Percentiles rank a stretch among this genome's conserved stretches.
phyloP scores from a whole-genome alignment of 345 rosid genomes.

The Pelargonium nanum region DNA sequence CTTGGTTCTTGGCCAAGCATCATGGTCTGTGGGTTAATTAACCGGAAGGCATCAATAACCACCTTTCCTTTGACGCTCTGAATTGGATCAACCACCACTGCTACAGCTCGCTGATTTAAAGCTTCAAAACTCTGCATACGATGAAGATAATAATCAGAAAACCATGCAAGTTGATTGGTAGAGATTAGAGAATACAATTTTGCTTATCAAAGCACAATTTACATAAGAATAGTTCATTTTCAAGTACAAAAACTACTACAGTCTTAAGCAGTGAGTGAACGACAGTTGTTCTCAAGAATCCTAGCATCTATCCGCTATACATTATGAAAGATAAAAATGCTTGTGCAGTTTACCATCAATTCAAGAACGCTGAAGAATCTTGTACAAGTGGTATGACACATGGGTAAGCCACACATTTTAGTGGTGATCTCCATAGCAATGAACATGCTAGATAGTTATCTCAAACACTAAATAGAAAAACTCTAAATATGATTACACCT shows the following conservation, averaged over 20 bases:
- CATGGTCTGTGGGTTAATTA: constrained; percentile 96
- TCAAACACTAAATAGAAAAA: not conserved
- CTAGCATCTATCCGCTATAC: not conserved
- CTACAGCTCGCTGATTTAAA: constrained; percentile 92
- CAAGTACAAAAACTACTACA: not conserved
- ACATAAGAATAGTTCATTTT: not conserved
- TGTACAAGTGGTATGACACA: not conserved
- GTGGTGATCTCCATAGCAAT: not conserved
- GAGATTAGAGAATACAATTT: not conserved
- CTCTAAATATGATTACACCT: not conserved
- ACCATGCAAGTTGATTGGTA: not conserved
- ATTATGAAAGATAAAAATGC: not conserved
- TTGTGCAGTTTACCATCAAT: not conserved
- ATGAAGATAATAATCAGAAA: constrained; percentile 2
- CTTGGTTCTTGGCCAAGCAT: constrained; percentile 99
- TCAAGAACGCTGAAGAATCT: not conserved
- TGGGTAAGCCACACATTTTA: not conserved
- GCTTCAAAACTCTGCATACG: constrained; percentile 92
- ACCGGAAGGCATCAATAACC: constrained; percentile 95
- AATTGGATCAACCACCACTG: constrained; percentile 98
- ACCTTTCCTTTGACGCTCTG: constrained; percentile 98
- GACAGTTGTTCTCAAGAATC: not conserved
- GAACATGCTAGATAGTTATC: too few relatives aligned
- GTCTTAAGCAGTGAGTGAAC: not conserved
- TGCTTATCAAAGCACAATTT: not conserved